Conservation (phyloP, 768 basidiomycete species). For the Suillus clintonianus region DNA sequence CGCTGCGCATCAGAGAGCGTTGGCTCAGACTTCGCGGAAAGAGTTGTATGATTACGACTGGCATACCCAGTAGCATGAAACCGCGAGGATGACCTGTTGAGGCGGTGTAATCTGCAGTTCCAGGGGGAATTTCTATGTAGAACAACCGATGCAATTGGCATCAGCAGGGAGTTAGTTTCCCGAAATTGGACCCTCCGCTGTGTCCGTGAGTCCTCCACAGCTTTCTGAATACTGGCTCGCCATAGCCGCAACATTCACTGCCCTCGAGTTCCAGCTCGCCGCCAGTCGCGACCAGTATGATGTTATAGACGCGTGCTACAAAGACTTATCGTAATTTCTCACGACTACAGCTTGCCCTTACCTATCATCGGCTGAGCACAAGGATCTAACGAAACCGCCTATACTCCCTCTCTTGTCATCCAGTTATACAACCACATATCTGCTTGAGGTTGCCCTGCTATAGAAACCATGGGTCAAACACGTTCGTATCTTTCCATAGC, state of each 20-base stretch:
- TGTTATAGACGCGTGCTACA: neutral
- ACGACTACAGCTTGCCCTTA: slow-evolving; percentile 1
- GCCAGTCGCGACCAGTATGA: neutral
- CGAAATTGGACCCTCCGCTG: neutral
- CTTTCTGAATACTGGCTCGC: slow-evolving; percentile 8
- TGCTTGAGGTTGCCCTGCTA: neutral
- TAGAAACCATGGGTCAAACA: slow-evolving; percentile 72
- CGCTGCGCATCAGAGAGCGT: slow-evolving; percentile 53
- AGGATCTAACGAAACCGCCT: neutral
- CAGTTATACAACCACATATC: neutral
- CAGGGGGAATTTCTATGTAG: slow-evolving; percentile 27
- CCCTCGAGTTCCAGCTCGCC: neutral
- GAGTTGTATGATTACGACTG: neutral
- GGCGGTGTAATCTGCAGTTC: slow-evolving; percentile 10
- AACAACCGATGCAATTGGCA: slow-evolving; percentile 15
- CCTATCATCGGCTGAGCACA: neutral
- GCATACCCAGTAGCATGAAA: neutral
- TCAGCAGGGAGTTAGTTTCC: neutral
- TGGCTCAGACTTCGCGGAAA: slow-evolving; percentile 8
- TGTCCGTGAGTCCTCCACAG: slow-evolving; percentile 4
- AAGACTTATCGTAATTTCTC: neutral
- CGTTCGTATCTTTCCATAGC: slow-evolving; percentile 47
- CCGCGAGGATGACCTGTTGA: neutral
- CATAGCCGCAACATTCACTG: slow-evolving; percentile 24
- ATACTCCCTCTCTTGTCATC: neutral